Conservation (phyloP, 805 yeast species). For the Cyberlindnera xylosilytica region DNA sequence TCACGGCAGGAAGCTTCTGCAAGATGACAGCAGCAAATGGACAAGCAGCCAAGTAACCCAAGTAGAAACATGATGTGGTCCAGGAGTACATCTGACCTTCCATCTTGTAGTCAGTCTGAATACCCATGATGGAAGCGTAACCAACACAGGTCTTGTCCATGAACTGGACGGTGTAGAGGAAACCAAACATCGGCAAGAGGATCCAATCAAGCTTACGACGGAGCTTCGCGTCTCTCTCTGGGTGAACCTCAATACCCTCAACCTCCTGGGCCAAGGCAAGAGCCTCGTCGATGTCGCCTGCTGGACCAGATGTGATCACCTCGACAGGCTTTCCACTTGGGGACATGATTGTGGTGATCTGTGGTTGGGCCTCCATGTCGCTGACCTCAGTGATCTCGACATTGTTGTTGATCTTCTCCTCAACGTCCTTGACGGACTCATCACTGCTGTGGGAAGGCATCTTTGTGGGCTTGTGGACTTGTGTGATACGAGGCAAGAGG, state of each 20-base stretch:
- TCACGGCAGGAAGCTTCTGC: conserved; percentile 42
- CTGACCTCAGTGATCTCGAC: conserved; percentile 3
- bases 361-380: conserved; percentile 6
- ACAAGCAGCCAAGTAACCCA: conserved; percentile 54
- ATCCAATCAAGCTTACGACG: conserved; percentile 37
- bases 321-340: conserved; percentile 9
- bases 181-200: conserved; percentile 31
- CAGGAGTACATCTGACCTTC: conserved; percentile 40
- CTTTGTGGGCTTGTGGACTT: too few species aligned
- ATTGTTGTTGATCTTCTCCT: conserved; percentile 4
- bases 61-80: conserved; percentile 46
- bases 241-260: conserved; percentile 16
- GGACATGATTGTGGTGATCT: conserved; percentile 6
- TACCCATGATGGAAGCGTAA: conserved; percentile 44
- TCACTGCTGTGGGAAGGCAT: not conserved
- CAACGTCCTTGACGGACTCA: not conserved
- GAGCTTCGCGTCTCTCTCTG: conserved; percentile 31
- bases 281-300: conserved; percentile 20
- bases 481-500: too few species aligned
- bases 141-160: conserved; percentile 41
- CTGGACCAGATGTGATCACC: conserved; percentile 14
- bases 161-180: conserved; percentile 35
- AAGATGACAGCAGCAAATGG: conserved; percentile 38
- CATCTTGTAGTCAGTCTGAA: conserved; percentile 38
- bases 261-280: conserved; percentile 14